These are phyloP conservation scores for Pleurotus giganteus DNA, from an alignment of 768 basidiomycete genomes.

Conservation along the genomic window DNA sequence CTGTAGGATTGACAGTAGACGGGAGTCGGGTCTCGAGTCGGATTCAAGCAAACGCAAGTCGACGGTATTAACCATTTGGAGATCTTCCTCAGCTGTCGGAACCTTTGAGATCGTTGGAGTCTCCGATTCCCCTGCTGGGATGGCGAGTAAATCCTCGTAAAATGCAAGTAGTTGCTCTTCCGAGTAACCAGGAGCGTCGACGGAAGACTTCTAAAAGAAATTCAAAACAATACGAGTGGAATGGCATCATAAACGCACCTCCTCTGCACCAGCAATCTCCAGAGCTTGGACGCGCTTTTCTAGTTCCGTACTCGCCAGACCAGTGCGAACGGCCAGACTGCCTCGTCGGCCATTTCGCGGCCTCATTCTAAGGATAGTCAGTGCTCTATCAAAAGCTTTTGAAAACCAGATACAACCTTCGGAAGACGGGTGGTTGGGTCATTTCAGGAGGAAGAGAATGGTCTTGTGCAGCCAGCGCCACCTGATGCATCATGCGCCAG, in stretches of 20 bases:
- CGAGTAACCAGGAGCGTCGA: slow-evolving; percentile 33
- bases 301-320: slow-evolving; percentile 22
- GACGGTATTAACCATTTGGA: slow-evolving; percentile 29
- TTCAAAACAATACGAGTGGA: neutral
- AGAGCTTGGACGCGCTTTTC: slow-evolving; percentile 34
- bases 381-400: neutral
- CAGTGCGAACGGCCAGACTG: slow-evolving; percentile 2
- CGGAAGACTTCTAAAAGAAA: slow-evolving; percentile 25
- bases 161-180: slow-evolving; percentile 40
- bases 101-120: no score
- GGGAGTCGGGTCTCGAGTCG: slow-evolving; percentile 5
- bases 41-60: slow-evolving; percentile 30
- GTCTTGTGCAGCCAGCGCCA: neutral
- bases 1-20: slow-evolving; percentile 4
- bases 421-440: neutral
- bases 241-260: slow-evolving; percentile 22
- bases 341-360: neutral
- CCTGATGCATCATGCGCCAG: slow-evolving; percentile 8
- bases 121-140: slow-evolving; percentile 18
- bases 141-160: slow-evolving; percentile 44
- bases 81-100: slow-evolving; percentile 29
- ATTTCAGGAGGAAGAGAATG: neutral
- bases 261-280: slow-evolving; percentile 31
- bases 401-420: slow-evolving; percentile 3
- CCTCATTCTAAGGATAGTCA: neutral